phyloP scores from a whole-genome alignment of 768 basidiomycete genomes.

The Russula virescens region DNA sequence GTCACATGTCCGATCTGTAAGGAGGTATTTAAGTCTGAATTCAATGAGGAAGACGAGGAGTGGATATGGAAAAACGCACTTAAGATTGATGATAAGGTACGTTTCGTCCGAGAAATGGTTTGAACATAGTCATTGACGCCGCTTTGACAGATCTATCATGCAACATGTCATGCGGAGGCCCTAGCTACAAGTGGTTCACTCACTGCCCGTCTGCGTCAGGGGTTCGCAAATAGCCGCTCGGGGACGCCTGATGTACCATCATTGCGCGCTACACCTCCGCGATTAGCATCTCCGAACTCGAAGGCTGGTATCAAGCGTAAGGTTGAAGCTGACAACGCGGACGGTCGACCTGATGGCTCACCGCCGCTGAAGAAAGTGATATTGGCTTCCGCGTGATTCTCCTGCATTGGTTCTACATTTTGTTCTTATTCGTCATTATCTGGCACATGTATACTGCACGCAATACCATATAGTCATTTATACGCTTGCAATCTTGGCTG shows the following conservation, averaged over 20 bases:
- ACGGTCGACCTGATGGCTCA: constrained; percentile 40
- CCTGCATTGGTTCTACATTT: constrained; percentile 4
- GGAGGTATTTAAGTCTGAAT: constrained; percentile 86
- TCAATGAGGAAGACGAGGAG: constrained; percentile 91
- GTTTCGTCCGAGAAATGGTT: constrained; percentile 26
- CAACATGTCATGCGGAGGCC: constrained; percentile 89
- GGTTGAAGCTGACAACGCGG: constrained; percentile 42
- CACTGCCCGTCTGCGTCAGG: constrained; percentile 63
- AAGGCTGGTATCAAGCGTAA: constrained; percentile 69
- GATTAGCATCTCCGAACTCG: constrained; percentile 43
- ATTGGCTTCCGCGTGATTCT: constrained; percentile 27
- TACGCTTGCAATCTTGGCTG: not conserved
- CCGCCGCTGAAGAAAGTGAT: constrained; percentile 67
- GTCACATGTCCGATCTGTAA: constrained; percentile 95
- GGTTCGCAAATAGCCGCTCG: constrained; percentile 57
- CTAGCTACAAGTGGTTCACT: constrained; percentile 46
- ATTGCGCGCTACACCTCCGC: constrained; percentile 37
- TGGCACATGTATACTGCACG: constrained; percentile 23
- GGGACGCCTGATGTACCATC: constrained; percentile 60
- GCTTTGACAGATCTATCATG: constrained; percentile 73
- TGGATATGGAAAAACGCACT: constrained; percentile 97
- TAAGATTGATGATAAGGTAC: constrained; percentile 73
- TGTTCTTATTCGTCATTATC: constrained; percentile 22
- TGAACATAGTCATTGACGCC: not conserved
- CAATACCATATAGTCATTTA: constrained; percentile 20